Evolutionary conservation across 768 basidiomycete species (phyloP).

Genomic region (Russula virescens): DNA sequence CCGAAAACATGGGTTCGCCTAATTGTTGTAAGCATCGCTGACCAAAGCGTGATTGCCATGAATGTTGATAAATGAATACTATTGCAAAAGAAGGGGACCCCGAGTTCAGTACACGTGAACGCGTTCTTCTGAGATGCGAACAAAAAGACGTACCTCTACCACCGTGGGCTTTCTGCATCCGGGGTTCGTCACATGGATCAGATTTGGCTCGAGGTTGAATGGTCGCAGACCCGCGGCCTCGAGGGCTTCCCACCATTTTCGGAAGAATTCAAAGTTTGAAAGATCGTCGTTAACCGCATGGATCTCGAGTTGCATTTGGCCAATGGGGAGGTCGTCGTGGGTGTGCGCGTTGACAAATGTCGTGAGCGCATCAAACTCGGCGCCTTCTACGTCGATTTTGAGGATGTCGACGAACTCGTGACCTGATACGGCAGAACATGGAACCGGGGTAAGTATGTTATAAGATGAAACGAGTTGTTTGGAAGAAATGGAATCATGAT

Average conservation of each 20-base stretch:
- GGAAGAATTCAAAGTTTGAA: constrained; percentile 43
- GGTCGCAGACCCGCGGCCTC: constrained; percentile 42
- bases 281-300: constrained; percentile 36
- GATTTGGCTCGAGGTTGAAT: constrained; percentile 57
- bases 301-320: constrained; percentile 65
- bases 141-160: constrained; percentile 30
- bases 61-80: neutral
- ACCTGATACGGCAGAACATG: constrained; percentile 31
- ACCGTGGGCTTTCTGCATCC: constrained; percentile 35
- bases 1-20: too few species aligned
- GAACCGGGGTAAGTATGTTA: too few species aligned
- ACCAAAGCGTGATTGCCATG: neutral
- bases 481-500: neutral
- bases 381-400: constrained; percentile 64
- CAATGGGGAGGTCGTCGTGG: constrained; percentile 46
- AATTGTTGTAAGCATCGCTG: neutral
- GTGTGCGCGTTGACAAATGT: constrained; percentile 38
- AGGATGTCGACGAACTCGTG: constrained; percentile 67
- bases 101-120: neutral
- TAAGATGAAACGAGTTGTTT: neutral
- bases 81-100: neutral
- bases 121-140: too few species aligned
- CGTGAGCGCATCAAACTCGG: constrained; percentile 56
- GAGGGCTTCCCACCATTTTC: constrained; percentile 60
- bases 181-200: constrained; percentile 38